A percentile compares a stretch with the other conserved stretches of the same genome.
Evolutionary conservation across 1,284 basidiomycete species (phyloP).

Genomic region (Sporisorium graminicola): DNA sequence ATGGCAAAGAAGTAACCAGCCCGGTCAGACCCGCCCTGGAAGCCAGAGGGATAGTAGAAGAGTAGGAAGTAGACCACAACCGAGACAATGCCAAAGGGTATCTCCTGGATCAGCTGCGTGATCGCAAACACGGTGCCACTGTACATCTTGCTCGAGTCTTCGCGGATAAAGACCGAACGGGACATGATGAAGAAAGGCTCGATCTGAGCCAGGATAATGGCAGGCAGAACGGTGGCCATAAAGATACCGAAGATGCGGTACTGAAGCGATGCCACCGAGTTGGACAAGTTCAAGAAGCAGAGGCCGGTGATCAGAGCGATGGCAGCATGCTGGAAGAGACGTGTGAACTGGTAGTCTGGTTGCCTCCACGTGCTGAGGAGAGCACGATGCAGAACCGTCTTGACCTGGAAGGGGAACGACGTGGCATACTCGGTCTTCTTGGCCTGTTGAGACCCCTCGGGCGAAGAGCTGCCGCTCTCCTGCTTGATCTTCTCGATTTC

Average conservation of each 20-base stretch:
- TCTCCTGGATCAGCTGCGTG: conserved; percentile 31
- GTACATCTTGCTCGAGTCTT: conserved; percentile 45
- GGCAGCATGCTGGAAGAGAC: conserved; percentile 43
- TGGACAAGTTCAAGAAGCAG: conserved; percentile 35
- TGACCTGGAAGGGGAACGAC: conserved; percentile 34
- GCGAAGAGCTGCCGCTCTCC: conserved; percentile 11
- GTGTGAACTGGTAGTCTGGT: conserved; percentile 49
- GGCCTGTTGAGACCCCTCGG: not conserved
- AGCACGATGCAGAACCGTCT: conserved; percentile 28
- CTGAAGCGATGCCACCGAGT: conserved; percentile 33
- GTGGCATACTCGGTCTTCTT: conserved; percentile 55
- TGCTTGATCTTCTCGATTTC: conserved; percentile 36
- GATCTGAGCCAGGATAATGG: conserved; percentile 42
- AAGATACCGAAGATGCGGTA: conserved; percentile 42
- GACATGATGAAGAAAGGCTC: conserved; percentile 41
- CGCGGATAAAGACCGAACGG: conserved; percentile 33
- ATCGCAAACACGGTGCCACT: conserved; percentile 36
- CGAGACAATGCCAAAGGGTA: conserved; percentile 35
- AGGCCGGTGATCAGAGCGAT: conserved; percentile 43
- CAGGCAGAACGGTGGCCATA: conserved; percentile 38
- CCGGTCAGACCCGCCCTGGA: conserved; percentile 20
- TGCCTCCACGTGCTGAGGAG: conserved; percentile 78
- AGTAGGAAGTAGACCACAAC: conserved; percentile 37
- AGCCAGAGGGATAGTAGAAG: conserved; percentile 41
- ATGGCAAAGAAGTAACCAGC: conserved; percentile 49